phyloP scores from a whole-genome alignment of 73 alveolate genomes.

The Paraurostyla sp. region DNA sequence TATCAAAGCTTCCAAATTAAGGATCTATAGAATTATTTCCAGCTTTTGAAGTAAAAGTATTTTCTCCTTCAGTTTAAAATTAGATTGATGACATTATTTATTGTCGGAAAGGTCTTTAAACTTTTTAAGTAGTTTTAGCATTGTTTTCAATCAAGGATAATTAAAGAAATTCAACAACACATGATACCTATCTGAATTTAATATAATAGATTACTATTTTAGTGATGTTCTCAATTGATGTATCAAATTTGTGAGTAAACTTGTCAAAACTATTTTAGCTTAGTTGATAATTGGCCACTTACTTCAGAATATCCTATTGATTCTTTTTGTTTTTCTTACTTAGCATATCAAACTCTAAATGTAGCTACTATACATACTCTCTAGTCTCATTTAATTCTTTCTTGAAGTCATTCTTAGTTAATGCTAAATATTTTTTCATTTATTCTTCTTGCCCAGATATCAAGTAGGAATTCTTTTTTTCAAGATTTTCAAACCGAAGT shows the following conservation, averaged over 20 bases:
- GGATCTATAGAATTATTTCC: neutral
- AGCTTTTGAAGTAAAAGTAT: neutral
- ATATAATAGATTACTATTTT: neutral
- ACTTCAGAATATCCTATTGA: neutral
- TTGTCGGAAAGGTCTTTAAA: neutral
- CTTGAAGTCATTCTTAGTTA: neutral
- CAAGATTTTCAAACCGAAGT: neutral
- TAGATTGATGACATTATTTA: neutral
- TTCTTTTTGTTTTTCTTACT: neutral
- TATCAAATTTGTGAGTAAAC: neutral
- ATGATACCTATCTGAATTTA: slow-evolving; percentile 3
- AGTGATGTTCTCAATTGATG: neutral
- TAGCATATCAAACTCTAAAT: neutral
- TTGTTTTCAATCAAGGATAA: neutral
- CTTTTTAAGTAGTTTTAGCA: neutral
- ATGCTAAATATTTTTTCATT: neutral
- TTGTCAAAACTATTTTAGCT: neutral
- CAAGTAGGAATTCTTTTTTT: neutral
- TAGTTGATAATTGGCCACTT: neutral
- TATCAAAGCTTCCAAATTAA: no score
- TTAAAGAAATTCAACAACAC: slow-evolving; percentile 20
- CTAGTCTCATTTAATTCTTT: slow-evolving; percentile 9
- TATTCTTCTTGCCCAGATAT: neutral
- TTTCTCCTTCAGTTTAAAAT: neutral
- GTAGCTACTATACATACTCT: neutral